These are phyloP conservation scores for Annona squamosa DNA, from an alignment of 164 flowering plant genomes.

Conservation along the genomic window DNA sequence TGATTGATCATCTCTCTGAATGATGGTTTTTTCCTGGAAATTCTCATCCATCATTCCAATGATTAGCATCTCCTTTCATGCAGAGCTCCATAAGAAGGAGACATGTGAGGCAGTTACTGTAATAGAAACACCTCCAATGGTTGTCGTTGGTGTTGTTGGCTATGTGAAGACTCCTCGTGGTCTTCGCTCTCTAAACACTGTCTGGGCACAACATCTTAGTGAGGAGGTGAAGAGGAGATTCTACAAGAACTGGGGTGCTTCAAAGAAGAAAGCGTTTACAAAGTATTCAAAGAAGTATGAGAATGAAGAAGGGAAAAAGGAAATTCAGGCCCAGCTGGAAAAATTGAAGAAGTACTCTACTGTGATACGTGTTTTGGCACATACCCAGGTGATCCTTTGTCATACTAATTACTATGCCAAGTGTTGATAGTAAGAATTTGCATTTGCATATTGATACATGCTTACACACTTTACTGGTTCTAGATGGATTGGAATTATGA, in stretches of 20 bases:
- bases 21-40: neutral
- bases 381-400: constrained; percentile 45
- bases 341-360: constrained; percentile 60
- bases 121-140: constrained; percentile 61
- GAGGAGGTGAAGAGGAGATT: constrained; percentile 68
- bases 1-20: neutral
- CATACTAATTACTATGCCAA: neutral
- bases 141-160: constrained; percentile 65
- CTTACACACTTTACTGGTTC: no score
- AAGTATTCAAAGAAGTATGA: constrained; percentile 64
- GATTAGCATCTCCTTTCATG: neutral
- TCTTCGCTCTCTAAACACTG: constrained; percentile 47
- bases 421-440: no score
- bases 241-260: constrained; percentile 64
- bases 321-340: constrained; percentile 50
- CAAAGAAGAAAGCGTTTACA: constrained; percentile 64
- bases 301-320: constrained; percentile 54
- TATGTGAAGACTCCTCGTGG: constrained; percentile 62
- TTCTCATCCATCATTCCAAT: neutral
- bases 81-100: constrained; percentile 78
- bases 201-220: constrained; percentile 74
- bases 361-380: constrained; percentile 67
- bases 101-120: constrained; percentile 70
- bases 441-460: no score
- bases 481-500: no score